These are phyloP conservation scores for Ophiocytium majus DNA, from an alignment of 352 stramenopile species.

Conservation along the genomic window DNA sequence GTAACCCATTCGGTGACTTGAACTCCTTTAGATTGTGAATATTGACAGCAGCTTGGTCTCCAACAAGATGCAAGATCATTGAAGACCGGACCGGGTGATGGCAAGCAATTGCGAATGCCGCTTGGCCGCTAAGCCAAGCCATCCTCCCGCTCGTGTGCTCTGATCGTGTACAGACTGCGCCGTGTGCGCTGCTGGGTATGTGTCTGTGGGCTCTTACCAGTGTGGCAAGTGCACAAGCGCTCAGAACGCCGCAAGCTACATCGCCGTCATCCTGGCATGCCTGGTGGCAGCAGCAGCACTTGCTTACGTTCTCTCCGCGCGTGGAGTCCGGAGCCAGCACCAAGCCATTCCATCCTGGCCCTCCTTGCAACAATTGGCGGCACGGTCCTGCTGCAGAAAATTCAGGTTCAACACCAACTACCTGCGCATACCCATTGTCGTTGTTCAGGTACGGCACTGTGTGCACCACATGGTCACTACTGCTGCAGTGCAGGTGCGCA, in stretches of 20 bases:
- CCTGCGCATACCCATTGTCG: not conserved
- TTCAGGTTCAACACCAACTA: not conserved
- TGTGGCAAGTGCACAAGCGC: not conserved
- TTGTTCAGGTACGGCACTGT: not conserved
- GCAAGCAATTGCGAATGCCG: too few relatives aligned
- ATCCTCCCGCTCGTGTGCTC: too few relatives aligned
- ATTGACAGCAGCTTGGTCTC: too few relatives aligned
- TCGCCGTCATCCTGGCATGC: not conserved
- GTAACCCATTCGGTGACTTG: too few relatives aligned
- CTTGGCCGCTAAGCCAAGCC: too few relatives aligned
- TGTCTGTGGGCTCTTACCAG: not conserved
- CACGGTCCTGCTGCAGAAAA: not conserved
- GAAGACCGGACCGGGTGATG: too few relatives aligned
- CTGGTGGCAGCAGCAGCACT: not conserved
- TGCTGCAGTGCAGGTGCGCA: not conserved
- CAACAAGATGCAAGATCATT: too few relatives aligned
- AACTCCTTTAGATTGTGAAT: too few relatives aligned
- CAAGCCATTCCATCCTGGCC: not conserved
- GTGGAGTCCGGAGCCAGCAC: not conserved
- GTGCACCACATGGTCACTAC: not conserved
- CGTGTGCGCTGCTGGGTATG: not conserved
- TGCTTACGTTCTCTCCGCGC: not conserved
- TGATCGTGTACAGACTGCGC: not conserved
- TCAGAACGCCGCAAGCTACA: not conserved
- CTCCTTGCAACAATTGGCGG: not conserved